Conservation (phyloP, 148 eudicot genomes). For the Rhododendron kiyosumense region DNA sequence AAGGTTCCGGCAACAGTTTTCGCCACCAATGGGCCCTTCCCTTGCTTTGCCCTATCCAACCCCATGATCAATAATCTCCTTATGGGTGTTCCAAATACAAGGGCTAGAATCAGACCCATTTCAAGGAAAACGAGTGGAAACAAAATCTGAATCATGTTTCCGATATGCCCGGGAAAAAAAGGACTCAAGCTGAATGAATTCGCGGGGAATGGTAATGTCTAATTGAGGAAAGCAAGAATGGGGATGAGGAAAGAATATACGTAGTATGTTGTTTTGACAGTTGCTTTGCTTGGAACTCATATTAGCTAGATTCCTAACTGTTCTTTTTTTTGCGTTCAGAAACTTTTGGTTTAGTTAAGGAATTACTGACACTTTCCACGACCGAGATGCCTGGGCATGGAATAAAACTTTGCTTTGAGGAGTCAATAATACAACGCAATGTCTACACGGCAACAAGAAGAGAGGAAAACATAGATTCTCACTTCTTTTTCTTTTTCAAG, state of each 20-base stretch:
- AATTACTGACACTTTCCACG: neutral
- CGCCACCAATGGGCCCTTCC: constrained; percentile 6
- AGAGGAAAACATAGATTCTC: neutral
- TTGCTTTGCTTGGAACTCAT: neutral
- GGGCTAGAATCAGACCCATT: constrained; percentile 15
- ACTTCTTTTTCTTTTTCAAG: neutral
- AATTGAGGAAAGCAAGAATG: neutral
- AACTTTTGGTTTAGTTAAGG: neutral
- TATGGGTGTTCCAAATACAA: constrained; percentile 6
- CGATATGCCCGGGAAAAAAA: neutral
- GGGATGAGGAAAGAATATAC: neutral
- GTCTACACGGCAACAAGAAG: neutral
- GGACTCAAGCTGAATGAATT: neutral
- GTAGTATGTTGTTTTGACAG: neutral
- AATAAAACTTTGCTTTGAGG: neutral
- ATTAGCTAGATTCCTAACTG: neutral
- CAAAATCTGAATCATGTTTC: constrained; percentile 10
- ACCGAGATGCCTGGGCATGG: neutral
- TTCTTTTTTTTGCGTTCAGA: neutral
- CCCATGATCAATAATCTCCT: constrained; percentile 10
- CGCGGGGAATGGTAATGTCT: neutral
- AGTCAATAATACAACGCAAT: neutral
- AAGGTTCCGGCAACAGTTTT: constrained; percentile 9
- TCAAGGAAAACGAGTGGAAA: neutral
- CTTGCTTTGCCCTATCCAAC: constrained; percentile 12